phyloP scores from a whole-genome alignment of 768 basidiomycete genomes.

The Saitozyma podzolica region DNA sequence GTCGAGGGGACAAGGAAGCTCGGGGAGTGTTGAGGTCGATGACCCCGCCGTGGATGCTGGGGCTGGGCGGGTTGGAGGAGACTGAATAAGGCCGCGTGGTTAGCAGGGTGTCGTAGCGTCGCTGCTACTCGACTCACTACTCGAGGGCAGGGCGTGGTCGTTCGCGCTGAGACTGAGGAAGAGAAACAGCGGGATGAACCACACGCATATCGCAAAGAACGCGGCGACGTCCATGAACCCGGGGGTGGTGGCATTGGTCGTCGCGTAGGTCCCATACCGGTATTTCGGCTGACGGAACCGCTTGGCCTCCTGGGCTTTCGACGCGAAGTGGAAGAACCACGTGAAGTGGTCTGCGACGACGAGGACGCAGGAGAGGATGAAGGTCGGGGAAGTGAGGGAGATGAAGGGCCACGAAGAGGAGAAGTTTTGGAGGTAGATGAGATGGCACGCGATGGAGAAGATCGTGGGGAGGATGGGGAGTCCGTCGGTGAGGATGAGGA shows the following conservation, averaged over 20 bases:
- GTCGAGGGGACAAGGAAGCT: not conserved
- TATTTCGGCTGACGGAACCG: conserved; percentile 28
- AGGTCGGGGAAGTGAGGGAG: conserved; percentile 77
- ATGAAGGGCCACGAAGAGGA: conserved; percentile 87
- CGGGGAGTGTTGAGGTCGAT: conserved; percentile 13
- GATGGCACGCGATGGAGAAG: conserved; percentile 80
- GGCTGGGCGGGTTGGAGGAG: conserved; percentile 10
- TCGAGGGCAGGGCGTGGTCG: conserved; percentile 82
- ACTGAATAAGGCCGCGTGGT: conserved; percentile 3
- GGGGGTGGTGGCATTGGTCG: not conserved
- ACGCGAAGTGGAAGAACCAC: conserved; percentile 94
- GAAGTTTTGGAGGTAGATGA: conserved; percentile 91
- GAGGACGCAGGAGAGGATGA: conserved; percentile 78
- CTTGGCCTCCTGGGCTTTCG: conserved; percentile 47
- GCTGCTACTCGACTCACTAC: conserved; percentile 27
- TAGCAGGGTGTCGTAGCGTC: not conserved
- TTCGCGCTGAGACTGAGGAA: conserved; percentile 96
- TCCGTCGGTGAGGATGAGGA: conserved; percentile 76
- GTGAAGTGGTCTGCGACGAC: conserved; percentile 89
- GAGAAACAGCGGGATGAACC: conserved; percentile 76
- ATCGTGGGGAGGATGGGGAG: conserved; percentile 72
- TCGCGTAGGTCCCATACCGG: conserved; percentile 26
- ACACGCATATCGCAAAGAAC: conserved; percentile 58
- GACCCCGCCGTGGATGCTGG: not conserved
- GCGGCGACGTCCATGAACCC: conserved; percentile 58